Conservation (phyloP, 2,329 filamentous ascomycete species). For the Ascochyta lentis region DNA sequence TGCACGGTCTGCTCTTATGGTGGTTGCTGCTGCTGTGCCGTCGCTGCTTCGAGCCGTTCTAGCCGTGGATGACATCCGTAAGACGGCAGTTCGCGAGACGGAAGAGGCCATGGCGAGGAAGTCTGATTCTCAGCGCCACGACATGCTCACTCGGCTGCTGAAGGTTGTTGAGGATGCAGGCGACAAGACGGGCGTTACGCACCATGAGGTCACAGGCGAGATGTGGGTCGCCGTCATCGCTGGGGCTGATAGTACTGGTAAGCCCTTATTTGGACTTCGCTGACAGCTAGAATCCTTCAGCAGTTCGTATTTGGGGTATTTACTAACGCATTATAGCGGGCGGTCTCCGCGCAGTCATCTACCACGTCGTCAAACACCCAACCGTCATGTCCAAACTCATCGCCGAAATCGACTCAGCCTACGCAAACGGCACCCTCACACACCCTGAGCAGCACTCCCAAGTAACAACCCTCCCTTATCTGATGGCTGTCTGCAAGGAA, state of each 20-base stretch:
- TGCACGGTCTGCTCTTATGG: constrained; percentile 16
- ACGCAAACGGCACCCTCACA: constrained; percentile 14
- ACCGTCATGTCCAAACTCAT: constrained; percentile 19
- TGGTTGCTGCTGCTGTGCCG: constrained; percentile 21
- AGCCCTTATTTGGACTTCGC: neutral
- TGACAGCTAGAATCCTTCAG: neutral
- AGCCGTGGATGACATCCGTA: constrained; percentile 25
- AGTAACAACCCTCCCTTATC: constrained; percentile 71
- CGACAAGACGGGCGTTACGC: neutral
- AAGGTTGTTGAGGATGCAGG: constrained; percentile 30
- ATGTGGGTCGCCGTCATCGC: constrained; percentile 43
- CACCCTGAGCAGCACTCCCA: constrained; percentile 45
- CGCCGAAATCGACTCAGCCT: constrained; percentile 31
- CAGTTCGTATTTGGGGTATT: too few species aligned
- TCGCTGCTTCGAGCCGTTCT: constrained; percentile 32
- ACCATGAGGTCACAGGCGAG: constrained; percentile 23
- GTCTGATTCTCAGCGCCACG: constrained; percentile 25
- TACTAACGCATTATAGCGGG: neutral
- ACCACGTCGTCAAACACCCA: constrained; percentile 48
- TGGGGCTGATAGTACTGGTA: constrained; percentile 46
- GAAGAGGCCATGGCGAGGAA: constrained; percentile 15
- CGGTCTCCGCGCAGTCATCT: constrained; percentile 47
- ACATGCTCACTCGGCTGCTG: constrained; percentile 41
- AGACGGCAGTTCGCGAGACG: constrained; percentile 26
- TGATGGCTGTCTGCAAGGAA: constrained; percentile 80